Conservation (phyloP, 331 rosid species). For the Acacia pycnantha region DNA sequence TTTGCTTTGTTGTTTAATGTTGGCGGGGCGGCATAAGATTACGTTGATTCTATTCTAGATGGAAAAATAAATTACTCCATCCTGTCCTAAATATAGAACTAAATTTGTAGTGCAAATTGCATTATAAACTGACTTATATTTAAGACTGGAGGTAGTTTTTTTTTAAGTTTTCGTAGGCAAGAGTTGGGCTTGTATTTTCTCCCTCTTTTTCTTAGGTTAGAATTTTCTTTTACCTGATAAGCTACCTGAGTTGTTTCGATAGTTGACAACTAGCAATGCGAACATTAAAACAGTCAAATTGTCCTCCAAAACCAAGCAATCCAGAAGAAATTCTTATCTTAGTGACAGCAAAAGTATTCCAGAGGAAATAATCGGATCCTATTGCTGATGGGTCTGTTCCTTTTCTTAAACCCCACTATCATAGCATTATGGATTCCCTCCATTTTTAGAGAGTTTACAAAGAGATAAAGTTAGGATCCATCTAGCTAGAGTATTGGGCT, state of each 20-base stretch:
- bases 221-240: constrained; percentile 8
- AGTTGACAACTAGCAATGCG: neutral
- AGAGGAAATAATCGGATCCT: neutral
- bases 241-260: constrained; percentile 14
- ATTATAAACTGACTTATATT: too few species aligned
- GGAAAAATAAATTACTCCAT: too few species aligned
- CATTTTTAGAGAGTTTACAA: neutral
- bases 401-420: neutral
- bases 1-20: constrained; percentile 27
- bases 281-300: neutral
- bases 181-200: constrained; percentile 4
- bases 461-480: neutral
- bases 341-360: neutral
- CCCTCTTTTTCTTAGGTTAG: too few species aligned
- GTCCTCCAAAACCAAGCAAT: neutral
- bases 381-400: neutral
- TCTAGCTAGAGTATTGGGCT: neutral
- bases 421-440: neutral
- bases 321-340: neutral
- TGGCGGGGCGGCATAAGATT: constrained; percentile 27
- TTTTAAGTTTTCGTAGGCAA: constrained; percentile 16
- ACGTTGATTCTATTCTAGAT: neutral
- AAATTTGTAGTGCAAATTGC: too few species aligned
- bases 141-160: too few species aligned
- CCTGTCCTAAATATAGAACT: too few species aligned